phyloP scores from a whole-genome alignment of 2,329 filamentous ascomycete genomes.

The Diaporthe longicolla region DNA sequence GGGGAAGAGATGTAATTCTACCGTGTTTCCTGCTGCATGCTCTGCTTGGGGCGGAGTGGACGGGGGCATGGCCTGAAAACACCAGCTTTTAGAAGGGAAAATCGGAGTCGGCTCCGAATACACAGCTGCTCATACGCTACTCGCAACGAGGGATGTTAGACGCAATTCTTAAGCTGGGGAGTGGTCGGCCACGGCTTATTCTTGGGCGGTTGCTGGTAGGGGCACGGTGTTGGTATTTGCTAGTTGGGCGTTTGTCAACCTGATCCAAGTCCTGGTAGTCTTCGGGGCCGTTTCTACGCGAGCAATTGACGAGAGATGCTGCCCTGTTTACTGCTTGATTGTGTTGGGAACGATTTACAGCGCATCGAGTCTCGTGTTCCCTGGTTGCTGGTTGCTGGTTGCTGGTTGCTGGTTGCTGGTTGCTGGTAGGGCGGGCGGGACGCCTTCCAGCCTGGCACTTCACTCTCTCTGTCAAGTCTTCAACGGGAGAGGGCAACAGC shows the following conservation, averaged over 20 bases:
- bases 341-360: background rate
- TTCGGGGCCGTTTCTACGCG: background rate
- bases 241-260: background rate
- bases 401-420: no score
- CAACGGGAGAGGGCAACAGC: no score
- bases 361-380: background rate
- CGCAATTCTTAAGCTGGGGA: background rate
- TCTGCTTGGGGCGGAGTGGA: background rate
- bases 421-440: background rate
- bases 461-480: no score
- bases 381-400: background rate
- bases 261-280: background rate
- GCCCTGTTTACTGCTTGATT: background rate
- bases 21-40: background rate
- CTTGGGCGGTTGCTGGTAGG: background rate
- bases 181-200: background rate
- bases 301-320: background rate
- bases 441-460: no score
- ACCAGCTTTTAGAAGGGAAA: background rate
- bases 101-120: background rate
- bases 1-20: background rate
- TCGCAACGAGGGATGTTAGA: background rate
- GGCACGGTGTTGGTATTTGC: constrained; percentile 1
- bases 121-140: background rate
- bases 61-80: background rate